Base-by-base conservation (phyloP, 31 red algal genomes). In the Odonthalia washingtoniensis region DNA sequence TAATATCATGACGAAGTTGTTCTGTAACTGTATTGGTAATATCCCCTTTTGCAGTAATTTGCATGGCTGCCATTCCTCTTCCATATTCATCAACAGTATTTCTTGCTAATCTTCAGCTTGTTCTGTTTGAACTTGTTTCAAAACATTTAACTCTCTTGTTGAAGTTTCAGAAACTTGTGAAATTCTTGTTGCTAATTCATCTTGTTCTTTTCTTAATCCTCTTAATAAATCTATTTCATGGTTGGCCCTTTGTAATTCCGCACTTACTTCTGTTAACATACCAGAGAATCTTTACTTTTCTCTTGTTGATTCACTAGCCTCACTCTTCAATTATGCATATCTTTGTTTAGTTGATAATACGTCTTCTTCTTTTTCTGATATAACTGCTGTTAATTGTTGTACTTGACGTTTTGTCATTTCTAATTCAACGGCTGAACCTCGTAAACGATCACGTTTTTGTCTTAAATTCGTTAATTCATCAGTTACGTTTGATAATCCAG, bases 251-350 rank as follows among this genome's bases (percentile, higher is more conserved):
- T 91, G 82, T 31, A 91, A 62, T 34, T 91, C 88, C 1, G 46
- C 68, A 80, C 63, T 77, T 1, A 91, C 88, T 16, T 91, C 88
- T 1, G 88, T 30, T 14, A 91, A 73, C 88, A 91, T 84, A 38
- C 84, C 88, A 33, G 88, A 84, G 39, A 91, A 80, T 9, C 80
- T 38, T 63, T 91, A 84, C 88, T 91, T 91, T 46, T 91, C 88
- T 31, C 88, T 78, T 1, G 65, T 61, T 0, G 88, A 70, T 31
- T 84, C 88, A 6, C 64, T 80, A 27, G 80, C 72, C 44, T 91
- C 88, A 21, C 60, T 64, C 78, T 91, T 91, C 46, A 84, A 36
- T 5, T 34, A 70, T 3, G 88, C 79, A 27, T 67, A 84, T 44
- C 75, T 76, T 38, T 80, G 80, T 34, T 77, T 84, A 52, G 83